phyloP scores from a whole-genome alignment of 2,329 filamentous ascomycete genomes.

The Aspergillus sp. region DNA sequence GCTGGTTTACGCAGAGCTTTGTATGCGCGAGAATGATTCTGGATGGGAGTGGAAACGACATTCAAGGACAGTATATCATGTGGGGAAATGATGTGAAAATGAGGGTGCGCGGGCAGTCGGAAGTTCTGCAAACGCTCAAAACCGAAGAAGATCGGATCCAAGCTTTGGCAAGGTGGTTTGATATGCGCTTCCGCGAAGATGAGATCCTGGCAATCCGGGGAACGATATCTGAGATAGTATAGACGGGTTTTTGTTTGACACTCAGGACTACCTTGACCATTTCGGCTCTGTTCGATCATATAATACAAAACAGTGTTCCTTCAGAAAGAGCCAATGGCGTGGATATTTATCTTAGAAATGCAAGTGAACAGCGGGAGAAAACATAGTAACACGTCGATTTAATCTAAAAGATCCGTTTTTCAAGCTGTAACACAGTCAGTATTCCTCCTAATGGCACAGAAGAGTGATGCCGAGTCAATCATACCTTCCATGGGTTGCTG shows the following conservation, averaged over 20 bases:
- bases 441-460: slow-evolving; percentile 2
- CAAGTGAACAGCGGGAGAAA: slow-evolving; percentile 14
- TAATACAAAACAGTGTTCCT: slow-evolving; percentile 17
- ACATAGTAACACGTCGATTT: slow-evolving; percentile 13
- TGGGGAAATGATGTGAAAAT: slow-evolving; percentile 49
- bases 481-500: slow-evolving; percentile 64
- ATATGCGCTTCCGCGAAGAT: slow-evolving; percentile 46
- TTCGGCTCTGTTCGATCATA: slow-evolving; percentile 5
- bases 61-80: slow-evolving; percentile 53
- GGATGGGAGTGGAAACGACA: slow-evolving; percentile 40
- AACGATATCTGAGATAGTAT: slow-evolving; percentile 43
- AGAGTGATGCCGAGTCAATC: background rate
- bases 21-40: slow-evolving; percentile 54
- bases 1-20: slow-evolving; percentile 52
- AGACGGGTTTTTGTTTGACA: slow-evolving; percentile 5
- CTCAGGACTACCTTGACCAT: slow-evolving; percentile 3
- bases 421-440: slow-evolving; percentile 29
- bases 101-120: slow-evolving; percentile 48
- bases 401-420: slow-evolving; percentile 35
- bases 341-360: slow-evolving; percentile 14
- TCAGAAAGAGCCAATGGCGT: slow-evolving; percentile 8
- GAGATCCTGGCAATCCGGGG: slow-evolving; percentile 50
- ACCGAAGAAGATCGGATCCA: slow-evolving; percentile 52
- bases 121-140: slow-evolving; percentile 42
- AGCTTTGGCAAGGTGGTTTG: slow-evolving; percentile 50